Base-by-base conservation (phyloP, 441 rosid species). In the Flueggea neowawraea region DNA sequence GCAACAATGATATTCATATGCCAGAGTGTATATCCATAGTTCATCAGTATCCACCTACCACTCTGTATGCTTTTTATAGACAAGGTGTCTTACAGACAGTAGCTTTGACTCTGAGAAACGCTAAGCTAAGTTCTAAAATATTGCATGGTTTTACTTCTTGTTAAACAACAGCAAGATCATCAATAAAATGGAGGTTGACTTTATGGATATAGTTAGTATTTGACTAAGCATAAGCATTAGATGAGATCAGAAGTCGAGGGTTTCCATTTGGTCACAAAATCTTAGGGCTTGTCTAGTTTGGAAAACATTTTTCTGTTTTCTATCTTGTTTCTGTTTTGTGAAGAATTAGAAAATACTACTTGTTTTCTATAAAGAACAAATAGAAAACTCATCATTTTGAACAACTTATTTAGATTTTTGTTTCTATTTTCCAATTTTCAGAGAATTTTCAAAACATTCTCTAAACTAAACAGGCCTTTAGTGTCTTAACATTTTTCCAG, bases 41-140 rank as follows among this genome's bases (percentile, higher is more conserved):
- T 22, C 52, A 60, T 65, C 64, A 13, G 16, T 69, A 44, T 47
- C 44, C 61, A 57, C 60, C 57, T 57, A 45, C 31, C 48, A 12
- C 17, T 14, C 13, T 61, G n/a, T n/a, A 10, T 16, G 36, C 22
- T 4, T 36, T 44, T 58, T 36, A 11, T 47, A 61, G 10, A 50
- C 39, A 45, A 55, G 50, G 58, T 65, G 57, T 58, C 67, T 67
- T 31, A 58, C 75, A 65, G 68, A 58, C 69, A 22, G 32, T 55
- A 52, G 63, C 32, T 63, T 69, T 61, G 64, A 73, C 70, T 43
- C 8, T 47, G 52, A 32, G 9, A 69, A 43, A 32, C 36, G 48
- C 62, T 50, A 62, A 52, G 6, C 39, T 36, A 60, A 36, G 62
- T 43, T 62, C 36, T 69, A 8, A 61, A 41, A 56, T 66, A 58